Conservation (phyloP, 208 protist species). For the Leishmania gerbilli region DNA sequence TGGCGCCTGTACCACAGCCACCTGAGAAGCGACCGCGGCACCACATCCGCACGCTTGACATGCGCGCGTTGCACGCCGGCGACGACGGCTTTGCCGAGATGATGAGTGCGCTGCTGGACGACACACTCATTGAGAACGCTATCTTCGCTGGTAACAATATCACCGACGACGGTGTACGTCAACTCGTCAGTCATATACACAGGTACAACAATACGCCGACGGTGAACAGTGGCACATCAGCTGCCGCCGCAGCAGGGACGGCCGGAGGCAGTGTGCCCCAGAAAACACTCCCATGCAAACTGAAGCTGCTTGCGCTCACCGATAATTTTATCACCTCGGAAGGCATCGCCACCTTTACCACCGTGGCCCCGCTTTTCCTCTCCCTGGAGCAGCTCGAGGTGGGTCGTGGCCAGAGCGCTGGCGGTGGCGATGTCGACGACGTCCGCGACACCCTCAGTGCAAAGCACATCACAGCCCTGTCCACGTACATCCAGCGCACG, state of each 20-base stretch:
- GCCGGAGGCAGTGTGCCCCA: conserved; percentile 4
- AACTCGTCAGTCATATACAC: conserved; percentile 26
- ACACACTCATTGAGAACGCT: conserved; percentile 42
- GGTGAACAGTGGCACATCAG: neutral
- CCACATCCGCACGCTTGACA: conserved; percentile 55
- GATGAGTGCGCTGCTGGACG: conserved; percentile 33
- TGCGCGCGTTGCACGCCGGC: conserved; percentile 52
- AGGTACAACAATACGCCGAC: neutral
- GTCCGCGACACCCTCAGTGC: conserved; percentile 39
- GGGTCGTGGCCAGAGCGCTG: conserved; percentile 37
- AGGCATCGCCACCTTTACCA: conserved; percentile 34
- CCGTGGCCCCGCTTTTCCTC: conserved; percentile 23
- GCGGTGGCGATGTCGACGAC: conserved; percentile 34
- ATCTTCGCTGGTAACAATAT: conserved; percentile 57
- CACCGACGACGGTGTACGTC: conserved; percentile 48
- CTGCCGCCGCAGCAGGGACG: neutral
- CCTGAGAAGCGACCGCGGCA: conserved; percentile 16
- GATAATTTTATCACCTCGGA: conserved; percentile 54
- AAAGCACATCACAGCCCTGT: conserved; percentile 24
- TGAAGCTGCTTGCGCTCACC: conserved; percentile 44
- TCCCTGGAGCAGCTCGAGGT: conserved; percentile 46
- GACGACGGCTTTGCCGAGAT: conserved; percentile 63
- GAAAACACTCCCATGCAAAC: conserved; percentile 14
- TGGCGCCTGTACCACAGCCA: neutral
- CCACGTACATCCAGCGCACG: conserved; percentile 27